Percentiles rank a stretch among this genome's conserved stretches.
These are phyloP conservation scores for Diaporthe nobilis DNA, from an alignment of 2,329 filamentous ascomycete genomes.

Conservation along the genomic window DNA sequence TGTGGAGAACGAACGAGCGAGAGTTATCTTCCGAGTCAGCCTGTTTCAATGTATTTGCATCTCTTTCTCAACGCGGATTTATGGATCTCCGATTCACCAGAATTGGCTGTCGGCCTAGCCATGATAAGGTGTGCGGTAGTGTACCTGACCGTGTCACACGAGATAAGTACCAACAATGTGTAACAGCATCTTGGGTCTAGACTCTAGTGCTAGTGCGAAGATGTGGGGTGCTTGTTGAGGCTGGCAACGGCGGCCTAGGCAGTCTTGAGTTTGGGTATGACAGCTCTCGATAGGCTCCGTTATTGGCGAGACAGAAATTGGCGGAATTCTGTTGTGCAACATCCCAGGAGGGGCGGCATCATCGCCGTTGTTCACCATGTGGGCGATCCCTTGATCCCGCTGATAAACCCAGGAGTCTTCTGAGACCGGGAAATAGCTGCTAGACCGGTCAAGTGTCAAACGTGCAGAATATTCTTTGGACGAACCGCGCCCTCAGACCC, in stretches of 20 bases:
- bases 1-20: too few relatives aligned
- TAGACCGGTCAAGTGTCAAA: neutral
- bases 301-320: neutral
- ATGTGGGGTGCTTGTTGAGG: too few relatives aligned
- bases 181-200: neutral
- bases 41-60: neutral
- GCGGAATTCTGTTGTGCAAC: neutral
- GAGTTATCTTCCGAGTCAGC: neutral
- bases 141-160: neutral
- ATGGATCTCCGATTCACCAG: neutral
- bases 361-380: neutral
- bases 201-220: neutral
- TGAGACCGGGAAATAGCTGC: rapidly evolving
- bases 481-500: neutral
- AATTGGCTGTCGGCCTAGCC: neutral
- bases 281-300: neutral
- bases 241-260: neutral
- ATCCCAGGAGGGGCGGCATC: neutral
- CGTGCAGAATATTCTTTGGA: neutral
- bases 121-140: neutral
- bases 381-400: neutral
- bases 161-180: neutral
- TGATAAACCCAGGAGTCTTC: too few relatives aligned
- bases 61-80: neutral
- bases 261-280: neutral